phyloP scores from a whole-genome alignment of 805 yeast genomes.

The Metschnikowia drakensbergensis region DNA sequence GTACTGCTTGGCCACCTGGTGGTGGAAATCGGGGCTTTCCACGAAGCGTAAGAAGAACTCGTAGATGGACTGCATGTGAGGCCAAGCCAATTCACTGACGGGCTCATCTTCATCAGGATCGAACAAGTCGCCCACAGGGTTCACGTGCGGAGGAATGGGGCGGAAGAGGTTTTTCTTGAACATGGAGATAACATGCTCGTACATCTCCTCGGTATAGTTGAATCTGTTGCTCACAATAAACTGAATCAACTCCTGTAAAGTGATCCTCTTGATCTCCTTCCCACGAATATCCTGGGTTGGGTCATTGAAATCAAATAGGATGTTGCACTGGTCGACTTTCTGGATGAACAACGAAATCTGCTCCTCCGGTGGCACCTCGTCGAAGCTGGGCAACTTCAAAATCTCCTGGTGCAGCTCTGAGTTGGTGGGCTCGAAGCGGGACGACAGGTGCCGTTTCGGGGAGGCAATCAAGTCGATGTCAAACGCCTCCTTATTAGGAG shows the following conservation, averaged over 20 bases:
- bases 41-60: slow-evolving; percentile 90
- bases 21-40: slow-evolving; percentile 92
- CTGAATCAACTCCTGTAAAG: slow-evolving; percentile 85
- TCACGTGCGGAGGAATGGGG: slow-evolving; percentile 97
- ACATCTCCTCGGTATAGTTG: slow-evolving; percentile 86
- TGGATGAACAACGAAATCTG: slow-evolving; percentile 75
- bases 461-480: slow-evolving; percentile 73
- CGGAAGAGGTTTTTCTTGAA: slow-evolving; percentile 85
- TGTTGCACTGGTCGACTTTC: slow-evolving; percentile 91
- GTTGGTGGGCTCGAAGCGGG: slow-evolving; percentile 77
- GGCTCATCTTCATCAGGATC: slow-evolving; percentile 99
- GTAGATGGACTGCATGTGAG: slow-evolving; percentile 96
- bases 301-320: slow-evolving; percentile 90
- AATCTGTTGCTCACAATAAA: slow-evolving; percentile 80
- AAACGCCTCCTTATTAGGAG: slow-evolving; percentile 61
- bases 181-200: slow-evolving; percentile 83
- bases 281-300: slow-evolving; percentile 90
- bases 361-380: slow-evolving; percentile 79
- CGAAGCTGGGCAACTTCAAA: slow-evolving; percentile 78
- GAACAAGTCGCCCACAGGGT: slow-evolving; percentile 91
- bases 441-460: slow-evolving; percentile 89
- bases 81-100: slow-evolving; percentile 94
- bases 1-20: slow-evolving; percentile 86
- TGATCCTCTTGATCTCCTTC: slow-evolving; percentile 83
- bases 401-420: slow-evolving; percentile 41